Evolutionary conservation across 1,284 basidiomycete genomes (phyloP).

Genomic region (Trichosporon ovoides): DNA sequence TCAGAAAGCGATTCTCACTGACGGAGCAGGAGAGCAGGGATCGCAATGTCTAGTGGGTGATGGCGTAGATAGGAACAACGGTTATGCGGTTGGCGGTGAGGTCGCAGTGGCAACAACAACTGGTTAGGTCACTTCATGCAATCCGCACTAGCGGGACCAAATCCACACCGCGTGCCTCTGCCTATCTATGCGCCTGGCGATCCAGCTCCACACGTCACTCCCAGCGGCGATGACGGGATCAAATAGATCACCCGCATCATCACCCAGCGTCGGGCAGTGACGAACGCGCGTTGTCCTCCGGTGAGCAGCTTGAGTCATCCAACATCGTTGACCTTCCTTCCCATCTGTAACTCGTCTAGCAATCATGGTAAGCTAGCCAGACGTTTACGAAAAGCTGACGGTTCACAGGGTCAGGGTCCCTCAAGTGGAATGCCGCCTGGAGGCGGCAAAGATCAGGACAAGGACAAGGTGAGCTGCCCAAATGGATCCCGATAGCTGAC

Average conservation of each 20-base stretch:
- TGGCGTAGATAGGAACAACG: not conserved
- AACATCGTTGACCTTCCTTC: not conserved
- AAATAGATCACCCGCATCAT: slow-evolving; percentile 5
- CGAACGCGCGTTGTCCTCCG: slow-evolving; percentile 14
- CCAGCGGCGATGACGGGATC: not conserved
- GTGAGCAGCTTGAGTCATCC: slow-evolving; percentile 6
- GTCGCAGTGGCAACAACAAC: not conserved
- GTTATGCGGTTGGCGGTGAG: not conserved
- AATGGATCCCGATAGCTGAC: too few species aligned
- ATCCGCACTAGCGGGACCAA: slow-evolving; percentile 3
- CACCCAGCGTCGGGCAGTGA: too few species aligned
- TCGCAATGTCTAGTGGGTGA: not conserved
- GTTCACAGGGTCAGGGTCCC: slow-evolving; percentile 66
- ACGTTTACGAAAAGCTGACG: not conserved
- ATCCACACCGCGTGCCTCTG: not conserved
- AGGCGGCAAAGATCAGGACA: slow-evolving; percentile 54
- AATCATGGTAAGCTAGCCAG: slow-evolving; percentile 14
- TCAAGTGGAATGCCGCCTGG: slow-evolving; percentile 56
- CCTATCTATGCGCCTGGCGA: not conserved
- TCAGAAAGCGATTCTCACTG: not conserved
- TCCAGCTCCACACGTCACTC: not conserved
- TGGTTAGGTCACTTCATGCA: not conserved
- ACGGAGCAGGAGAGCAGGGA: not conserved
- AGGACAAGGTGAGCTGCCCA: slow-evolving; percentile 56
- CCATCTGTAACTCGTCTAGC: not conserved